Evolutionary conservation across 805 yeast species (phyloP).

Genomic region (Ogataea populi-albae): DNA sequence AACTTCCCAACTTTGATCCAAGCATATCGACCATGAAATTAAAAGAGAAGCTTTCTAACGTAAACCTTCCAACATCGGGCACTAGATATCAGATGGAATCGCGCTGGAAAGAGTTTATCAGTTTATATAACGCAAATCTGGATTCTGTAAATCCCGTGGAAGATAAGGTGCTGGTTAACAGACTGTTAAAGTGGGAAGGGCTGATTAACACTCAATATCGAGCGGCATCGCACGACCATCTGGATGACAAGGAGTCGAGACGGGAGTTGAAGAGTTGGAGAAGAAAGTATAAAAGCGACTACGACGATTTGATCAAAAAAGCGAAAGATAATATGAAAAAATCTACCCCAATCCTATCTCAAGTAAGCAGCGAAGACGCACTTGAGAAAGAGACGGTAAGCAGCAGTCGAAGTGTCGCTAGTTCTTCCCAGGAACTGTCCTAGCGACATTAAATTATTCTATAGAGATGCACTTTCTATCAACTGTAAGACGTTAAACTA

Average conservation of each 20-base stretch:
- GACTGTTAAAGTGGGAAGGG: conserved; percentile 67
- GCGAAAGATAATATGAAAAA: conserved; percentile 23
- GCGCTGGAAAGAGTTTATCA: conserved; percentile 74
- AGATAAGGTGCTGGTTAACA: conserved; percentile 51
- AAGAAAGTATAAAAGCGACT: conserved; percentile 23
- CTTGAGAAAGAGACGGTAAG: neutral
- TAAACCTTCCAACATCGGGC: conserved; percentile 62
- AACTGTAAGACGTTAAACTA: too few relatives aligned
- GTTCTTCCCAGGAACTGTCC: too few relatives aligned
- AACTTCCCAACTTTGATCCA: conserved; percentile 65
- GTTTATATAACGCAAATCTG: conserved; percentile 75
- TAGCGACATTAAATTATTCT: too few relatives aligned
- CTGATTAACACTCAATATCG: conserved; percentile 21
- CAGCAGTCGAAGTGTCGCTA: too few relatives aligned
- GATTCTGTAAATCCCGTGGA: conserved; percentile 67
- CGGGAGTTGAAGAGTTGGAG: conserved; percentile 25
- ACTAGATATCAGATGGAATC: conserved; percentile 59
- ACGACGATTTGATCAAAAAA: conserved; percentile 22
- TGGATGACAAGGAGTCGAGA: conserved; percentile 20
- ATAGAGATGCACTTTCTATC: too few relatives aligned
- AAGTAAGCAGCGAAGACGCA: conserved; percentile 4
- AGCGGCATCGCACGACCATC: conserved; percentile 11
- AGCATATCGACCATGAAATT: conserved; percentile 56
- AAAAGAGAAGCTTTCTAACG: conserved; percentile 52
- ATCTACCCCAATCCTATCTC: conserved; percentile 1